Evolutionary conservation across 1,284 basidiomycete genomes (phyloP).

Genomic region (Pholiota adiposa): DNA sequence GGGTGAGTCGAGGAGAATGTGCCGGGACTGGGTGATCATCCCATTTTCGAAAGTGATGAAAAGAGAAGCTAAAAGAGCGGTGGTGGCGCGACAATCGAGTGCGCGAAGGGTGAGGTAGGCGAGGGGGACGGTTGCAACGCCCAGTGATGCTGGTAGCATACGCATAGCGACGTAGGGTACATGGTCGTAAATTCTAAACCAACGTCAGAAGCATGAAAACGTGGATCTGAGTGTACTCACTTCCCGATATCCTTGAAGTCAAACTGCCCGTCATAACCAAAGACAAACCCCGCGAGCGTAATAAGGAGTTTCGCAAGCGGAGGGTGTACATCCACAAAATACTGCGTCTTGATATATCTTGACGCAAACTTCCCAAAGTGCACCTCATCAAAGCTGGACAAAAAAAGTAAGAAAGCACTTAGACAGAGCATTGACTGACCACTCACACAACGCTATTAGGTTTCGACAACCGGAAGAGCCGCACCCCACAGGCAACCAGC

Average conservation of each 20-base stretch:
- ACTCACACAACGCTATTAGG: slow-evolving; percentile 91
- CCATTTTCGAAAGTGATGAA: slow-evolving; percentile 98
- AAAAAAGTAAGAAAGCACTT: not conserved
- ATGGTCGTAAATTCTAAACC: slow-evolving; percentile 72
- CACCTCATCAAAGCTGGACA: slow-evolving; percentile 92
- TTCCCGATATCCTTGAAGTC: slow-evolving; percentile 98
- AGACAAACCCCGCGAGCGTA: slow-evolving; percentile 86
- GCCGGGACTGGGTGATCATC: slow-evolving; percentile 92
- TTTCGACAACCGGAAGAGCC: slow-evolving; percentile 79
- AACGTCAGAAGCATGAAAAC: slow-evolving; percentile 1
- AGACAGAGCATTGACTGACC: not conserved
- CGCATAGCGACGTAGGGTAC: slow-evolving; percentile 98
- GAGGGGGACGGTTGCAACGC: slow-evolving; percentile 87
- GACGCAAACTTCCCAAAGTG: slow-evolving; percentile 96
- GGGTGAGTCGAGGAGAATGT: slow-evolving; percentile 97
- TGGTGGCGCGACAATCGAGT: slow-evolving; percentile 88
- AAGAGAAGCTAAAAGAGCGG: slow-evolving; percentile 87
- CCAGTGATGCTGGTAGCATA: slow-evolving; percentile 87
- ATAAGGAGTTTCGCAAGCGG: slow-evolving; percentile 96
- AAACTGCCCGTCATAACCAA: slow-evolving; percentile 93
- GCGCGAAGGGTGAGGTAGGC: slow-evolving; percentile 94
- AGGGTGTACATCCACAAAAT: slow-evolving; percentile 97
- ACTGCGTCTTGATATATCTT: slow-evolving; percentile 89
- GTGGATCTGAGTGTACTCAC: slow-evolving; percentile 48
- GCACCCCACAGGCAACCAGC: slow-evolving; percentile 71